phyloP scores from a whole-genome alignment of 345 rosid species.

The Corchorus olitorius region DNA sequence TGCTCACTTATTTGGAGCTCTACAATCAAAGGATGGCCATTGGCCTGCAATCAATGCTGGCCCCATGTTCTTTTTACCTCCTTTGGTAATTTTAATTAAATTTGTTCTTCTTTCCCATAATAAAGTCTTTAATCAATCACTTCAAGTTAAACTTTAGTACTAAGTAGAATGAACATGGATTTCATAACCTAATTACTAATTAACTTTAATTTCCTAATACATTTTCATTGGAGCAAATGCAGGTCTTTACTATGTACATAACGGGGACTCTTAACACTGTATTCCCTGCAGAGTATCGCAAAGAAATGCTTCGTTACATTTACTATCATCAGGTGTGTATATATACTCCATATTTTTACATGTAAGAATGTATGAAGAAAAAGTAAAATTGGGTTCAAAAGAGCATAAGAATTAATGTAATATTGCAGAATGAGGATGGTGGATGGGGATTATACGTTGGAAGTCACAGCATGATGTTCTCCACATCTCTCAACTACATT shows the following conservation, averaged over 20 bases:
- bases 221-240: not conserved
- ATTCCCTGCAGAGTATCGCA: conserved; percentile 37
- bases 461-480: conserved; percentile 54
- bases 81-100: conserved; percentile 37
- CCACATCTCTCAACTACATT: conserved; percentile 42
- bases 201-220: not conserved
- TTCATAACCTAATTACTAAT: too few species aligned
- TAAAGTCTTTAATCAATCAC: not conserved
- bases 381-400: not conserved
- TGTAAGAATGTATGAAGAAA: not conserved
- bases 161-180: too few species aligned
- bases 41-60: conserved; percentile 71
- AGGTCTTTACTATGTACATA: conserved; percentile 41
- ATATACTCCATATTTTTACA: not conserved
- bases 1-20: conserved; percentile 45
- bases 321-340: conserved; percentile 43
- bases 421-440: conserved; percentile 46
- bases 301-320: conserved; percentile 46
- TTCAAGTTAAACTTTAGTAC: too few species aligned
- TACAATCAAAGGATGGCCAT: conserved; percentile 58
- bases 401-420: too few species aligned
- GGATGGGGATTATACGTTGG: conserved; percentile 58
- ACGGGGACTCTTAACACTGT: conserved; percentile 44
- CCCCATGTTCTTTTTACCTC: conserved; percentile 56
- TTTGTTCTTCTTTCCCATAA: not conserved